Percentiles rank a stretch among this genome's conserved stretches.
Evolutionary conservation across 179 eudicot genomes (phyloP).

Genomic region (Heliamphora pulchella): DNA sequence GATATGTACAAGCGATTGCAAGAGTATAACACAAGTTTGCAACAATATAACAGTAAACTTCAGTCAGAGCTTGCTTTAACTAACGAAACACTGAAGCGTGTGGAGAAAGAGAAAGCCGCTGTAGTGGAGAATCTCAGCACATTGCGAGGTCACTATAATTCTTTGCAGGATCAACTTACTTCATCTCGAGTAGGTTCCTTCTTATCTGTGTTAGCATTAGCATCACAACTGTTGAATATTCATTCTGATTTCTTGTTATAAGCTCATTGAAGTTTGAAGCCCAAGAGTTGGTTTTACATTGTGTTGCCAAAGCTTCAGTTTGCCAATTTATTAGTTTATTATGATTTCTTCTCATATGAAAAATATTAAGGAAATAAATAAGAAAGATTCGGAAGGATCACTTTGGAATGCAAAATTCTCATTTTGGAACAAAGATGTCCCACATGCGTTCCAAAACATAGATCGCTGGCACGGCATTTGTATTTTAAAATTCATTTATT

Average conservation of each 20-base stretch:
- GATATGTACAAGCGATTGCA: slow-evolving; percentile 89
- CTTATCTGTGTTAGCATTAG: not conserved
- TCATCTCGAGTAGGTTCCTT: slow-evolving; percentile 45
- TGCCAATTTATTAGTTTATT: too few relatives aligned
- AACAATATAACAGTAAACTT: slow-evolving; percentile 87
- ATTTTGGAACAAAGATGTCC: too few relatives aligned
- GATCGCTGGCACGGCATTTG: not conserved
- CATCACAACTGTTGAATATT: not conserved
- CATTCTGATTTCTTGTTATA: not conserved
- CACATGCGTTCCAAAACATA: too few relatives aligned
- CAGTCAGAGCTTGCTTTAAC: slow-evolving; percentile 83
- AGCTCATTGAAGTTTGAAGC: not conserved
- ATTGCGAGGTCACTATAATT: slow-evolving; percentile 59
- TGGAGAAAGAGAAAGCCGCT: slow-evolving; percentile 71
- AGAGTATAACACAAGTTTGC: slow-evolving; percentile 88
- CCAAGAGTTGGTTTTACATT: not conserved
- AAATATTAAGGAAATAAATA: too few relatives aligned
- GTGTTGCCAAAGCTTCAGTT: not conserved
- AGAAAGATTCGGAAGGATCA: too few relatives aligned
- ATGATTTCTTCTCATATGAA: too few relatives aligned
- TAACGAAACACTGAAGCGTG: slow-evolving; percentile 74
- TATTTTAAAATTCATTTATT: not conserved
- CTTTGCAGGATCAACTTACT: slow-evolving; percentile 74
- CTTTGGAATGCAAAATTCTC: too few relatives aligned
- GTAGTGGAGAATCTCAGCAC: slow-evolving; percentile 74